Evolutionary conservation across 139 green algal genomes (phyloP), one percentile per base, ranked within the genome.

Genomic region (Closterium sp.): DNA sequence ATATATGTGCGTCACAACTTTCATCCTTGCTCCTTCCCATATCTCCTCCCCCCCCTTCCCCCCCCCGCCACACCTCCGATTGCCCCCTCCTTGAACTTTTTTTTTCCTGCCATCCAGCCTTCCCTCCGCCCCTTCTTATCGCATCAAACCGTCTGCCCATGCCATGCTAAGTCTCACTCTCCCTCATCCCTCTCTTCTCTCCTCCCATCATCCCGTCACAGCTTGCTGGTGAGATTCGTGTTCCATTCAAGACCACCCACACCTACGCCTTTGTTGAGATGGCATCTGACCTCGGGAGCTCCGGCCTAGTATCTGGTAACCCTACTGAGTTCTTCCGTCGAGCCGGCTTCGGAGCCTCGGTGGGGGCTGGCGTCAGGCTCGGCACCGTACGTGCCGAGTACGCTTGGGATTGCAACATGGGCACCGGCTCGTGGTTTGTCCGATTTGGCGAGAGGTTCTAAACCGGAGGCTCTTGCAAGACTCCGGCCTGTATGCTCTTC

Each of bases 361-460:
- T 95, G n/a, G 98, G 98, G 3, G 94, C 91, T 5, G 98, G 98
- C 33, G 10, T 98, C 7, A 98, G 98, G 95, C 87, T 98, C 30
- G 95, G 97, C 31, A 95, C 96, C 9, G 95, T 97, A 19, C 94
- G 97, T 19, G 94, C 96, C 23, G 98, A 99, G 95, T 97, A 95
- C n/a, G 96, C 95, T 7, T 90, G 93, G 0, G 98, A 99, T 93
- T 96, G 94, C 92, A 99, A 99, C 93, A 93, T 94, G 0, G 95
- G 96, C 84, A 97, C 96, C 23, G 96, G 96, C 34, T 88, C 94
- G n/a, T 89, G 96, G 33, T 97, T 97, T 64, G 87, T 98, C 23
- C 95, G 96, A 33, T 99, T 97, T 91, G 98, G 98, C 34, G 98
- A 99, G 95, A 94, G 98, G 30, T 99, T 98, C 94, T 99, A 94